Evolutionary conservation across 1,139 yeast genomes (phyloP).

Genomic region (Diutina catenulata): DNA sequence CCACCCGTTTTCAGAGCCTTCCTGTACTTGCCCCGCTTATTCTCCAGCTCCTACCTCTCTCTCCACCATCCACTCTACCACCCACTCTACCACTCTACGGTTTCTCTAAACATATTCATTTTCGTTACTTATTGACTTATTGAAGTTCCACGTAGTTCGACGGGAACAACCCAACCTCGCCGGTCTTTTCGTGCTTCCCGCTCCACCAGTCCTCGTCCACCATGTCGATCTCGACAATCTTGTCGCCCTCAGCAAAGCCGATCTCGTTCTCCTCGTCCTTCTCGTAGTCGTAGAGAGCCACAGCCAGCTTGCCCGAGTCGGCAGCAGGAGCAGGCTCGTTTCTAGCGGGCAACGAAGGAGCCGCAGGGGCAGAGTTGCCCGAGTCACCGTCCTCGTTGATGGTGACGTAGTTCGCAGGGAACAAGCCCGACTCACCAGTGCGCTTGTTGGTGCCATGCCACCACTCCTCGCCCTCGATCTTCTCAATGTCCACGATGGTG

Average conservation of each 20-base stretch:
- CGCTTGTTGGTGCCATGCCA: constrained; percentile 10
- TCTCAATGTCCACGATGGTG: constrained; percentile 9
- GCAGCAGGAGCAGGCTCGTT: background rate
- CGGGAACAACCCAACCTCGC: constrained; percentile 81
- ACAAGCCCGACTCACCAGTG: constrained; percentile 10
- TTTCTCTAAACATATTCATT: too few species aligned
- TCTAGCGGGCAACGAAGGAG: background rate
- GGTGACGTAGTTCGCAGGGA: constrained; percentile 11
- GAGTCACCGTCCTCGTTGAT: background rate
- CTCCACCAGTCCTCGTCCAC: constrained; percentile 98
- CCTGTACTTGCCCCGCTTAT: too few species aligned
- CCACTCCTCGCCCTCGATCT: constrained; percentile 11
- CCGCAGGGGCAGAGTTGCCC: background rate
- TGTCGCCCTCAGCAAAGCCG: constrained; percentile 68
- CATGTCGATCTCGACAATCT: constrained; percentile 71
- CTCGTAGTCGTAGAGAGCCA: constrained; percentile 71
- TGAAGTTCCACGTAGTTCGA: constrained; percentile 64
- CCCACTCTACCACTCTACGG: too few species aligned
- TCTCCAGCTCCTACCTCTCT: too few species aligned
- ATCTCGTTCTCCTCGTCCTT: constrained; percentile 82
- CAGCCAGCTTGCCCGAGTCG: constrained; percentile 10
- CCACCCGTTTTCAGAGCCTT: too few species aligned
- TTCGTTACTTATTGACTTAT: constrained; percentile 6
- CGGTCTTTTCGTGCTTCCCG: constrained; percentile 55
- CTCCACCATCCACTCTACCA: too few species aligned